These are phyloP conservation scores for Jimgerdemannia lactiflua DNA, from an alignment of 192 early-diverging fungal genomes.

Conservation along the genomic window DNA sequence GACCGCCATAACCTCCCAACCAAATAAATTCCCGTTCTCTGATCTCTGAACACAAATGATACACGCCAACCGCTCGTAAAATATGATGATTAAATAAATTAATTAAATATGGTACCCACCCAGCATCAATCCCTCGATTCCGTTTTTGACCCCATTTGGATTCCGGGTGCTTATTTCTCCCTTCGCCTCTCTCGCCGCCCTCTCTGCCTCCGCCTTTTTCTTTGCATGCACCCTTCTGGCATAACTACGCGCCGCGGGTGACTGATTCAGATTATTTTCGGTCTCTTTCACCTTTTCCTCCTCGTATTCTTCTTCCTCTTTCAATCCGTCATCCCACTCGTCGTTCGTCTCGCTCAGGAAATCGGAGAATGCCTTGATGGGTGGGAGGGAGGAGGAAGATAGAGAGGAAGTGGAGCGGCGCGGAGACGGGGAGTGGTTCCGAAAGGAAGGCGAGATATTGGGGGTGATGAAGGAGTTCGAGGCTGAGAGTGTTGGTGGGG, in stretches of 20 bases:
- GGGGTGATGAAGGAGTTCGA: not conserved
- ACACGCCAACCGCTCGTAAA: no score
- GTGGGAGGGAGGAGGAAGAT: slow-evolving; percentile 12
- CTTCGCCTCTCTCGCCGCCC: not conserved
- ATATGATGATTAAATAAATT: no score
- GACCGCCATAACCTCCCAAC: no score
- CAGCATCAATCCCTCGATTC: not conserved
- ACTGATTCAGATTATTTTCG: slow-evolving; percentile 1
- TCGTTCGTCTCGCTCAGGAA: slow-evolving; percentile 41
- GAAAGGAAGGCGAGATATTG: slow-evolving; percentile 1
- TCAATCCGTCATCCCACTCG: slow-evolving; percentile 38
- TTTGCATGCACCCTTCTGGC: not conserved
- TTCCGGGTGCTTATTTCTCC: not conserved
- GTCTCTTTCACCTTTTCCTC: not conserved
- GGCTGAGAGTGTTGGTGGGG: slow-evolving; percentile 1
- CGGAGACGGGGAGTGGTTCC: not conserved
- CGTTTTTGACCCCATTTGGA: slow-evolving; percentile 14
- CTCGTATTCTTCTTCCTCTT: slow-evolving; percentile 16
- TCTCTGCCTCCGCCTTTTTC: slow-evolving; percentile 1
- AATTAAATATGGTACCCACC: not conserved
- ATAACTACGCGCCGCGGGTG: not conserved
- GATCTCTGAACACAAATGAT: no score
- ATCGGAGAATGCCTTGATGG: slow-evolving; percentile 26
- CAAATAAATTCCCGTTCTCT: no score
- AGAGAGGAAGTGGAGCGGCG: slow-evolving; percentile 3